Conservation (phyloP, 1,139 yeast species). For the Geotrichum fermentans region DNA sequence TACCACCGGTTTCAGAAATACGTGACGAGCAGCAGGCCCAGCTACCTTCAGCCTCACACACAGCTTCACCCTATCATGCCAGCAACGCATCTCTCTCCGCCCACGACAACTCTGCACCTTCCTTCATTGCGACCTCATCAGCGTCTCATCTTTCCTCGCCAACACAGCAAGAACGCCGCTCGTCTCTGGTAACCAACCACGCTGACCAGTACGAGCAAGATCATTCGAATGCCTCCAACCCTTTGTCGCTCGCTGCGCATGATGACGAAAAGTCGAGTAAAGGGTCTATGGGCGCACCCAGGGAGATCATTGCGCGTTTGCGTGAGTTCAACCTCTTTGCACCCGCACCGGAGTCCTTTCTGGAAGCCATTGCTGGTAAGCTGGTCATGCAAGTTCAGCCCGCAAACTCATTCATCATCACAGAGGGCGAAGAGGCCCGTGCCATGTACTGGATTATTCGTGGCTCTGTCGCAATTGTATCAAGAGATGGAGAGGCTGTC, state of each 20-base stretch:
- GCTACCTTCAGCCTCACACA: background rate
- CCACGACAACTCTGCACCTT: too few species aligned
- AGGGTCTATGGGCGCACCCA: conserved; percentile 16
- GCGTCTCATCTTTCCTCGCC: too few species aligned
- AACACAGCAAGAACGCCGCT: too few species aligned
- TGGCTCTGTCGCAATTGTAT: conserved; percentile 70
- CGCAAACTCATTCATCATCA: conserved; percentile 64
- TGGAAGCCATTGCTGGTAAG: conserved; percentile 53
- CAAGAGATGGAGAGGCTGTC: conserved; percentile 69
- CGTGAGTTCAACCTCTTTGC: conserved; percentile 58
- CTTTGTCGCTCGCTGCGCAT: too few species aligned
- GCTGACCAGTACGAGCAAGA: too few species aligned
- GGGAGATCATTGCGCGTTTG: conserved; percentile 48
- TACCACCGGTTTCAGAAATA: background rate
- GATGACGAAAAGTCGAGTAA: background rate
- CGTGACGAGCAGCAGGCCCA: background rate
- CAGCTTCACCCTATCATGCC: background rate
- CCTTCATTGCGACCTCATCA: too few species aligned
- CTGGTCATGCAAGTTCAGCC: conserved; percentile 56
- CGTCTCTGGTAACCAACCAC: too few species aligned
- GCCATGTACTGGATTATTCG: conserved; percentile 77
- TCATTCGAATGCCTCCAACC: too few species aligned
- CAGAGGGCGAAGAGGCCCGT: conserved; percentile 67
- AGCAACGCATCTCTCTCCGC: too few species aligned
- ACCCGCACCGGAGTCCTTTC: conserved; percentile 62